A percentile compares a stretch with the other conserved stretches of the same genome.
Conservation (phyloP, 2,329 filamentous ascomycete species). For the Paraconiothyrium brasiliense region DNA sequence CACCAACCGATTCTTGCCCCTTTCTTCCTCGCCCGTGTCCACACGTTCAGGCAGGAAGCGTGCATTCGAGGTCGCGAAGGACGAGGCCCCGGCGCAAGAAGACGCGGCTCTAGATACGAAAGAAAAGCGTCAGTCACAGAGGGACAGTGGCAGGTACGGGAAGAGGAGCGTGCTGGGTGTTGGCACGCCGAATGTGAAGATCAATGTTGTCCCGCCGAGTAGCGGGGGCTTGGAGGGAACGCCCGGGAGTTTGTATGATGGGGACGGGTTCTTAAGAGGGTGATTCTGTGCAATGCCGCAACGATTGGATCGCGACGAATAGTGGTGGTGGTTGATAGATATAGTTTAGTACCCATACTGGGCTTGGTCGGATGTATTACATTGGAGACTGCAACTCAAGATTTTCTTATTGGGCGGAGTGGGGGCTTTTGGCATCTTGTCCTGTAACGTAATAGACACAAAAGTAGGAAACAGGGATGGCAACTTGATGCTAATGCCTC, state of each 20-base stretch:
- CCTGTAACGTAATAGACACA: too few species aligned
- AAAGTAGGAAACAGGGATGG: too few species aligned
- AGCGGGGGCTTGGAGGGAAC: slow-evolving; percentile 25
- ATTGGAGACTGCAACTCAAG: too few species aligned
- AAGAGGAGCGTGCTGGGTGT: slow-evolving; percentile 32
- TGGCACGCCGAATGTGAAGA: slow-evolving; percentile 38
- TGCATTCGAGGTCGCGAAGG: slow-evolving; percentile 35
- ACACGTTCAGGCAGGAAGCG: slow-evolving; percentile 23
- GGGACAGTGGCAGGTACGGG: slow-evolving; percentile 10
- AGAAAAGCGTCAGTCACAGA: background rate
- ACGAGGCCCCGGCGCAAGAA: slow-evolving; percentile 20
- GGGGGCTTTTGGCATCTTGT: too few species aligned
- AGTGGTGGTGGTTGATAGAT: slow-evolving; percentile 1
- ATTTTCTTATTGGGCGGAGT: too few species aligned
- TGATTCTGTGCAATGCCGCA: background rate
- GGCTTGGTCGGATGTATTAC: too few species aligned
- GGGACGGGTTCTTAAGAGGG: slow-evolving; percentile 38
- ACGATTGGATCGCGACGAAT: background rate
- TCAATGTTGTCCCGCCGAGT: slow-evolving; percentile 33
- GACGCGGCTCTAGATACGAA: slow-evolving; percentile 2
- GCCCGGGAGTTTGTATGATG: slow-evolving; percentile 47
- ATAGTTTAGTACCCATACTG: background rate
- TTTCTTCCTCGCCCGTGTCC: slow-evolving; percentile 25
- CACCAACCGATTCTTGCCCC: slow-evolving; percentile 21
- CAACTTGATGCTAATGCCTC: too few species aligned